These are phyloP conservation scores for Lodderomyces oxycetoniae DNA, from an alignment of 1,139 yeast species.

Conservation along the genomic window DNA sequence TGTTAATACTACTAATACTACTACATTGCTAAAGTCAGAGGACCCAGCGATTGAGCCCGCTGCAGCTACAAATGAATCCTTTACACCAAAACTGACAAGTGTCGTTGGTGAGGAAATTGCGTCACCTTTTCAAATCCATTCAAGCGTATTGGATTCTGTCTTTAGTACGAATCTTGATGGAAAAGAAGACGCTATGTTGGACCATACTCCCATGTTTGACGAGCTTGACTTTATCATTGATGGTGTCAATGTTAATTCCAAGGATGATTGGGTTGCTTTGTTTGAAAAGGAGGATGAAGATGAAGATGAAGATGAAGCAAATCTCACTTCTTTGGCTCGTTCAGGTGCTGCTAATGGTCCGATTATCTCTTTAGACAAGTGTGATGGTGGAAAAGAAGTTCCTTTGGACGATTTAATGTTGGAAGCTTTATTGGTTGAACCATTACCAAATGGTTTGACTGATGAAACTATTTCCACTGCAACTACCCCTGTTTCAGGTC, in stretches of 20 bases:
- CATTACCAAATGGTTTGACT: constrained; percentile 12
- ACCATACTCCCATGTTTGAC: constrained; percentile 64
- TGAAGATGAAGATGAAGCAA: constrained; percentile 3
- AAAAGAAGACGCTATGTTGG: constrained; percentile 29
- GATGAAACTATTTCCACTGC: constrained; percentile 14
- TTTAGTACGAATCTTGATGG: constrained; percentile 45
- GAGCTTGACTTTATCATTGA: constrained; percentile 46
- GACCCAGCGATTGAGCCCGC: constrained; percentile 4
- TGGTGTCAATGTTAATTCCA: constrained; percentile 41
- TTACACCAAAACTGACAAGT: constrained; percentile 1
- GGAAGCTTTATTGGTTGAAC: constrained; percentile 15
- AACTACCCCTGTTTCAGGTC: constrained; percentile 10
- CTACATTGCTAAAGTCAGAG: constrained; percentile 4
- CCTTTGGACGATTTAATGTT: constrained; percentile 12
- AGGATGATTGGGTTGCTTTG: constrained; percentile 61
- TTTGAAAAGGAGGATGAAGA: constrained; percentile 39
- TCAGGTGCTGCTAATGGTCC: constrained; percentile 29
- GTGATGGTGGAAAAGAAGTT: constrained; percentile 4
- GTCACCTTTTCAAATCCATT: constrained; percentile 51
- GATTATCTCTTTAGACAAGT: constrained; percentile 10
- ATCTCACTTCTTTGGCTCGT: background rate
- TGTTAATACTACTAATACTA: constrained; percentile 15
- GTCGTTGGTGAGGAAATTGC: constrained; percentile 13
- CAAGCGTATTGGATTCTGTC: constrained; percentile 58
- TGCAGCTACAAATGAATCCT: background rate